Percentiles rank a stretch among this genome's conserved stretches.
These are phyloP conservation scores for Chenopodium berlandieri DNA, from an alignment of 148 eudicot species.

Conservation along the genomic window DNA sequence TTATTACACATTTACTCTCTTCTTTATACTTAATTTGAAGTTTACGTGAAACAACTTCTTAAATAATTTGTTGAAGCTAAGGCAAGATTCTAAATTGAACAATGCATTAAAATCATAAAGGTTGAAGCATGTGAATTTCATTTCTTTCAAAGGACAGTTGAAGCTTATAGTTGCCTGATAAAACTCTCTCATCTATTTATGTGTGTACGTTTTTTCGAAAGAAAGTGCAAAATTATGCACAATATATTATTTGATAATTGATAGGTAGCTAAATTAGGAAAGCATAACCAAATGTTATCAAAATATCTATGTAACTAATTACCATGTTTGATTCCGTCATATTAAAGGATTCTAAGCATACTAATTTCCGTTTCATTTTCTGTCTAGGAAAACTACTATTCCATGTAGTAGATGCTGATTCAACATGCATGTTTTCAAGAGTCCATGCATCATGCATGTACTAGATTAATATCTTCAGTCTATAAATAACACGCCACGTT, in stretches of 20 bases:
- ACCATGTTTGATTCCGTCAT: background rate
- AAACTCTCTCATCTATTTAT: background rate
- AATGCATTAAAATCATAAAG: background rate
- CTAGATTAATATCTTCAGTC: background rate
- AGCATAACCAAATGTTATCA: background rate
- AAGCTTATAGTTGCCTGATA: background rate
- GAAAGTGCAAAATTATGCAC: background rate
- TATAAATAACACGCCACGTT: background rate
- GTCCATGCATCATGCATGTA: background rate
- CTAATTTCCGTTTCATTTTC: background rate
- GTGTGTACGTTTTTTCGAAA: background rate
- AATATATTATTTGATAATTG: constrained; percentile 7
- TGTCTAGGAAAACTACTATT: background rate
- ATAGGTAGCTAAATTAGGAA: constrained; percentile 13
- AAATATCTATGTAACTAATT: background rate
- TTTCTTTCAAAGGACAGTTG: background rate
- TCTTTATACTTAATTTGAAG: background rate
- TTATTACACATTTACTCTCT: background rate
- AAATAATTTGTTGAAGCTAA: background rate
- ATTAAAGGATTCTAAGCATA: background rate
- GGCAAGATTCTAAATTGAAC: background rate
- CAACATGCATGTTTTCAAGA: background rate
- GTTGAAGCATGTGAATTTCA: background rate
- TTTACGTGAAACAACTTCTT: background rate
- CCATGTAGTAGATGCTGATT: background rate